phyloP scores from a whole-genome alignment of 768 basidiomycete species.

The Lactarius indigo region DNA sequence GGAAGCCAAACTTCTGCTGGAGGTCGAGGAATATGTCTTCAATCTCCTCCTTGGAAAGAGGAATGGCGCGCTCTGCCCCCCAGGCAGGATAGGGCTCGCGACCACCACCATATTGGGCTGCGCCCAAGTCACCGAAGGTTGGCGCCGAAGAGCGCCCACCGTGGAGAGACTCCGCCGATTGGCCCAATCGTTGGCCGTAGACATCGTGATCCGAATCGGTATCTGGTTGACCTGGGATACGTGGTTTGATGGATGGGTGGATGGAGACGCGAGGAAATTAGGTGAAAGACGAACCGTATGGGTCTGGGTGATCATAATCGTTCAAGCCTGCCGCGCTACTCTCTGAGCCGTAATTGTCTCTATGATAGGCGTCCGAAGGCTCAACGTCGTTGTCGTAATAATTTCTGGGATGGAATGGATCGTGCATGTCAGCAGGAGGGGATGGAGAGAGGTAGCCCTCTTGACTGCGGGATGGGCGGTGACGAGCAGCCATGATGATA shows the following conservation, averaged over 20 bases:
- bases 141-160: constrained; percentile 70
- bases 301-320: constrained; percentile 59
- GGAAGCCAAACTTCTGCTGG: constrained; percentile 98
- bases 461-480: constrained; percentile 53
- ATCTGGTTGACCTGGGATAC: constrained; percentile 61
- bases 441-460: constrained; percentile 59
- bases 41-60: constrained; percentile 98
- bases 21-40: constrained; percentile 98
- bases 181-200: constrained; percentile 65
- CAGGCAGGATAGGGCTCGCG: constrained; percentile 94
- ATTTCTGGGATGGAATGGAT: constrained; percentile 55
- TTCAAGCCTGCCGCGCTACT: constrained; percentile 54
- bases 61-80: constrained; percentile 87
- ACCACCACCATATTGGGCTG: constrained; percentile 41
- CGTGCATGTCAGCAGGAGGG: constrained; percentile 56
- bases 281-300: constrained; percentile 40
- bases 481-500: constrained; percentile 45
- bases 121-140: constrained; percentile 62
- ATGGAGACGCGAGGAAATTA: not conserved
- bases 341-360: constrained; percentile 70
- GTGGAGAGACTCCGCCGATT: constrained; percentile 74
- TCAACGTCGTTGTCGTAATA: constrained; percentile 77
- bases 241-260: not conserved
- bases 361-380: constrained; percentile 56
- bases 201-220: constrained; percentile 79